Evolutionary conservation across 2,329 filamentous ascomycete genomes (phyloP), one percentile per base, ranked within the genome.

Genomic region (Colletotrichum sp.): DNA sequence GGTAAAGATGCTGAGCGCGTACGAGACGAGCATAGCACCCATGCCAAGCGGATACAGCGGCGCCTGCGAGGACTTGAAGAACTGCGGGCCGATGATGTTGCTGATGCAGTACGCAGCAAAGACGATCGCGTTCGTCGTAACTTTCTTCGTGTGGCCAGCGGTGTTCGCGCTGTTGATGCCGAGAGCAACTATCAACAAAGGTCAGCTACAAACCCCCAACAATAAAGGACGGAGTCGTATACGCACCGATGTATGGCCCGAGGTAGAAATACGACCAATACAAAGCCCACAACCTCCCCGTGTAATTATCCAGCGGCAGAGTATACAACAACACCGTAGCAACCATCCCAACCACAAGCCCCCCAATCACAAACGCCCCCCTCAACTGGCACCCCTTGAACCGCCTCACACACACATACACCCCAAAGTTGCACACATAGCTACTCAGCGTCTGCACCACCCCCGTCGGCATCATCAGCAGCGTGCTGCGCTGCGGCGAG

Each of bases 71-170:
- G 78, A 75, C 2, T 78, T 76, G 21, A 82, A 83, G 44, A 83
- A 79, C 18, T 83, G 82, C 0, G 82, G 82, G 0, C 82, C 82
- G 6, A 83, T 72, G 2, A 83, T 83, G 8, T 83, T 82, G 8
- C 82, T 81, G 6, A 83, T 52, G n/a, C 44, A 52, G 44, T 52
- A 52, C 12, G 44, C 7, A 21, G 44, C 44, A 52, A 52, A 52
- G n/a, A 52, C 44, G 0, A 21, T 52, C n/a, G 44, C 44, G 44
- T 52, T 52, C n/a, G 44, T 52, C 10, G 44, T 52, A 6, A 52
- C 44, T 12, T 52, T 52, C 12, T 52, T 52, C 3, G 44, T 52
- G 44, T 52, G 44, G 2, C 44, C 44, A 12, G 44, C n/a, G 10
- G n/a, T 52, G 12, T 52, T 52, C 0, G 44, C 44, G 44, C 44